Base-by-base conservation (phyloP, 2,329 filamentous ascomycete genomes). In the Pseudogymnoascus destructans region DNA sequence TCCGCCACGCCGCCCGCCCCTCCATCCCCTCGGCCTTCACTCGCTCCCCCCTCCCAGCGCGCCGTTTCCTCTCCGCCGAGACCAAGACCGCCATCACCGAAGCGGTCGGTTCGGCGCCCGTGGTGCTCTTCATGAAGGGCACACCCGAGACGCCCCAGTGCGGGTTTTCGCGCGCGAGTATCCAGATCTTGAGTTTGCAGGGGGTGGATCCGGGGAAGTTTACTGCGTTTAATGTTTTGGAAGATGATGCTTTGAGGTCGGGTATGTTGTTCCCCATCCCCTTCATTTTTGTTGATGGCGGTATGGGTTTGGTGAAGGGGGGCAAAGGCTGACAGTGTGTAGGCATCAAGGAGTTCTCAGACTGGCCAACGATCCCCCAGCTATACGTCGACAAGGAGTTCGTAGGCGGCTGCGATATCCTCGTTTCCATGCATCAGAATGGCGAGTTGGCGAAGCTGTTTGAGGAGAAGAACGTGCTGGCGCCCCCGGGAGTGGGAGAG, bases 121-220 rank as follows among this genome's bases (percentile, higher is more conserved):
- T 98, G 0, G 93, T 98, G 0, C 79, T 98, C 59, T 98, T 98
- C 78, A 98, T 98, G 93, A 98, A 98, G 77, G 93, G 93, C 60
- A 97, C 93, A 1, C 93, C 93, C 60, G 91, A 96, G 75, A 89
- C 83, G 61, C 93, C 93, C 17, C 91, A 96, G 73, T 98, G 93
- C 74, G 93, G 93, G 49, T 98, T 96, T 78, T 97, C 92, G 60
- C 83, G 91, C 66, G 92, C 92, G 58, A 89, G 82, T 70, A 95
- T 98, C 70, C 91, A 97, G 77, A 91, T 98, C 67, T 78, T 98
- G 63, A 89, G 92, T 59, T 74, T 96, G 67, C 92, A 98, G 75
- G 93, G 93, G 63, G 90, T 98, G 62, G 88, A 97, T 74, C 93
- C 93, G 13, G 79, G 80, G 64, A 97, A 97, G 76, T 98, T 98